These are phyloP conservation scores for Lophiotrema nucula DNA, from an alignment of 495 filamentous ascomycete species.

Conservation along the genomic window DNA sequence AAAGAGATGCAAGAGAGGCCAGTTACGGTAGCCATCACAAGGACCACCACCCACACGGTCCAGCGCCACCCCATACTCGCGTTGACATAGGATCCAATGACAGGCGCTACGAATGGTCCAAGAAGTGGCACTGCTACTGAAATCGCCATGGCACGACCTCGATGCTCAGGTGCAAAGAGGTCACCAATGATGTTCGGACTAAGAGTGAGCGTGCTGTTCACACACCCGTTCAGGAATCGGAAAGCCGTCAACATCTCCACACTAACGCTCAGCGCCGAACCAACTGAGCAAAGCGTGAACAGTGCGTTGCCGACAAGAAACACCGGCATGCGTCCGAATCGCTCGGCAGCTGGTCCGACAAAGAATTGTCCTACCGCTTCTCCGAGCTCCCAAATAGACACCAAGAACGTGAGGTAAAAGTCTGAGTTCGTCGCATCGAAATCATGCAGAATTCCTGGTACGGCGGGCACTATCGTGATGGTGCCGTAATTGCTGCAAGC, in stretches of 20 bases:
- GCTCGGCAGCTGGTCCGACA: constrained; percentile 62
- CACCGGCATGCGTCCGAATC: constrained; percentile 58
- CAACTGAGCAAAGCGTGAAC: constrained; percentile 54
- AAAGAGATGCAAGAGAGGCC: background rate
- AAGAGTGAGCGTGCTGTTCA: constrained; percentile 50
- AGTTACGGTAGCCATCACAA: constrained; percentile 1
- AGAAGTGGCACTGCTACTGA: constrained; percentile 51
- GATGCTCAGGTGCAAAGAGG: constrained; percentile 43
- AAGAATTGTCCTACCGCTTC: constrained; percentile 58
- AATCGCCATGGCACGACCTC: constrained; percentile 53
- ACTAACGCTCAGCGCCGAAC: constrained; percentile 49
- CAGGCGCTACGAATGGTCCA: constrained; percentile 57
- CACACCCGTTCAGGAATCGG: constrained; percentile 56
- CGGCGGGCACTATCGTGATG: constrained; percentile 43
- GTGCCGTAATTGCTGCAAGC: constrained; percentile 33
- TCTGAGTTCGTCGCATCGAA: constrained; percentile 25
- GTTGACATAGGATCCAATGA: constrained; percentile 53
- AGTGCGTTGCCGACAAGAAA: constrained; percentile 56
- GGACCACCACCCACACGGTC: constrained; percentile 58
- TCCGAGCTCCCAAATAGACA: constrained; percentile 49
- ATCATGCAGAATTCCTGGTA: constrained; percentile 33
- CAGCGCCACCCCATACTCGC: constrained; percentile 62
- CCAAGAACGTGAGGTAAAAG: constrained; percentile 37
- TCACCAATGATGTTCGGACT: constrained; percentile 57
- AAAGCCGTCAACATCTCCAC: constrained; percentile 56